Percentiles rank a stretch among this genome's conserved stretches.
Conservation (phyloP, 805 yeast species). For the Sugiyamaella valdiviana region DNA sequence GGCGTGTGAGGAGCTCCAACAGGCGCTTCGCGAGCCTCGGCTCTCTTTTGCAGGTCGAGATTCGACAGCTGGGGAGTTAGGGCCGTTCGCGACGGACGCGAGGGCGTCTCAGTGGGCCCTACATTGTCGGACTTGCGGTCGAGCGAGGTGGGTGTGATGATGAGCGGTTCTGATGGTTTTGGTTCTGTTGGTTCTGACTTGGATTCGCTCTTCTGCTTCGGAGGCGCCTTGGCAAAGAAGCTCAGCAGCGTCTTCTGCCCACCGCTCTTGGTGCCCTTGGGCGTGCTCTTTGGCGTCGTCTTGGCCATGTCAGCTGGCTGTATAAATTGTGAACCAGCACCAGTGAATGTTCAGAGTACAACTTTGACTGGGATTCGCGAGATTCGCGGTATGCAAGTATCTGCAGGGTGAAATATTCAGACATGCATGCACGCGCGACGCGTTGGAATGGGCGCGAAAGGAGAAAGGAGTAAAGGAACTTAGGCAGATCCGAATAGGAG, state of each 20-base stretch:
- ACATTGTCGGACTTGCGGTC: not conserved
- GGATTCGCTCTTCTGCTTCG: too few relatives aligned
- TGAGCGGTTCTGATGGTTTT: not conserved
- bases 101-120: not conserved
- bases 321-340: too few relatives aligned
- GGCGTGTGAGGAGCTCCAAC: not conserved
- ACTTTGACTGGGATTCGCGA: too few relatives aligned
- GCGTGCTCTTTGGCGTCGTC: not conserved
- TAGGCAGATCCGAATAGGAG: too few relatives aligned
- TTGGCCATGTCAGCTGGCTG: too few relatives aligned
- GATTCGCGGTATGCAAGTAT: too few relatives aligned
- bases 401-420: too few relatives aligned
- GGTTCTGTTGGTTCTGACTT: too few relatives aligned
- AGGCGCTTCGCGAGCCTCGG: too few relatives aligned
- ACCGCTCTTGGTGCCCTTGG: too few relatives aligned
- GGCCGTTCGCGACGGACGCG: not conserved
- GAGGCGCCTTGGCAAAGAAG: slow-evolving; percentile 9
- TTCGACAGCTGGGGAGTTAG: not conserved
- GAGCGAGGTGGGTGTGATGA: not conserved
- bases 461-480: not conserved
- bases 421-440: not conserved
- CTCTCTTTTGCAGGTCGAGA: too few relatives aligned
- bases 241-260: slow-evolving; percentile 9
- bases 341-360: too few relatives aligned
- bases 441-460: not conserved